Conservation (phyloP, 148 eudicot genomes). For the Polygonum aviculare region DNA sequence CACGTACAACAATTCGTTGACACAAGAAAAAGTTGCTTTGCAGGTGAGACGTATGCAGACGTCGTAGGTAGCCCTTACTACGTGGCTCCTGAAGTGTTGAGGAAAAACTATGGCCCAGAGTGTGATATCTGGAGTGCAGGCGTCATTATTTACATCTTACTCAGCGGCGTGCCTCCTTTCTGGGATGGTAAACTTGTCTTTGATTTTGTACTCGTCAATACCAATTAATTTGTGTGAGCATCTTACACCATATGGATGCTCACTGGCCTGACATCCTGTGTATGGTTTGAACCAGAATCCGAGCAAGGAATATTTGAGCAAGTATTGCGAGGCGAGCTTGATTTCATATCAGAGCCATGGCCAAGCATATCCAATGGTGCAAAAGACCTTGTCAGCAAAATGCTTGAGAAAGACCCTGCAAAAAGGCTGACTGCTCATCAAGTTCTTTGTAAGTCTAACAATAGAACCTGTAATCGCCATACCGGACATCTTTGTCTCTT, state of each 20-base stretch:
- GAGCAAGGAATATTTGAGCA: conserved; percentile 20
- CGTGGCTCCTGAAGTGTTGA: conserved; percentile 6
- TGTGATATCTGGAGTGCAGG: conserved; percentile 7
- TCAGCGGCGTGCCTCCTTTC: conserved; percentile 7
- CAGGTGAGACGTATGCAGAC: conserved; percentile 1
- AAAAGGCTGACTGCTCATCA: conserved; percentile 21
- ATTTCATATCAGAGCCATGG: conserved; percentile 23
- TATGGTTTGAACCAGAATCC: conserved; percentile 12
- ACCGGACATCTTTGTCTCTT: not conserved
- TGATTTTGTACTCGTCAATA: not conserved
- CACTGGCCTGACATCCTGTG: not conserved
- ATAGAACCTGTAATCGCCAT: not conserved
- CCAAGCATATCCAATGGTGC: conserved; percentile 21
- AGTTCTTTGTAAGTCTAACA: conserved; percentile 16
- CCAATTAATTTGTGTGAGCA: not conserved
- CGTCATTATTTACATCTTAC: not conserved
- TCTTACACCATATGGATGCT: not conserved
- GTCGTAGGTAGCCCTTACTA: conserved; percentile 8
- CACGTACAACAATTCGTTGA: not conserved
- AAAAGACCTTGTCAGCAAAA: conserved; percentile 22
- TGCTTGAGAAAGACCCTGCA: conserved; percentile 15
- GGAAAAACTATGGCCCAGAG: not conserved
- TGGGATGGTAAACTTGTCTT: conserved; percentile 4
- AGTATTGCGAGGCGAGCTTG: conserved; percentile 19
- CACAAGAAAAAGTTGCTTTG: not conserved